Evolutionary conservation across 495 filamentous ascomycete genomes (phyloP), one percentile per base, ranked within the genome.

Genomic region (Penicillium salamii): DNA sequence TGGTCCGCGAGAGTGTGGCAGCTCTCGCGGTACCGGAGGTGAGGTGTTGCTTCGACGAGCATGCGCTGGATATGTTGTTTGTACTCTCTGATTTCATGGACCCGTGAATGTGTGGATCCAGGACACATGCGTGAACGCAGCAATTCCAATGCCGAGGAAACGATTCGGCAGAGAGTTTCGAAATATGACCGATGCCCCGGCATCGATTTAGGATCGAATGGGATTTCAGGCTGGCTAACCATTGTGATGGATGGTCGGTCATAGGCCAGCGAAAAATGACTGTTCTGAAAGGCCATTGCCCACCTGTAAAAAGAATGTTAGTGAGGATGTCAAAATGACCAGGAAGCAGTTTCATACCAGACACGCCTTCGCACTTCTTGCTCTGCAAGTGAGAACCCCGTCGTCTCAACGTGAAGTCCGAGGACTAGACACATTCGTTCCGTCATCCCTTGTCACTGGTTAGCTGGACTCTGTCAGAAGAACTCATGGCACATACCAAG

Each of bases 251-350:
- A 79, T 13, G 76, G 77, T 33, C 81, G 63, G 52, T 84, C 81
- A 65, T 82, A 84, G 4, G 79, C 78, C 18, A 84, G 74, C 5
- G 78, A 82, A 33, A 84, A 75, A 41, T 83, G 72, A 45, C 77
- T 80, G 49, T 84, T 81, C 50, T 83, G 81, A 65, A 81, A 84
- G 5, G 81, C 70, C 61, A 84, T 73, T 12, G 77, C 67, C 80
- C 81, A 84, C 72, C 70, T 73, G 24, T n/a, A n/a, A n/a, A n/a
- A n/a, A 14, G 14, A 24, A 29, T 36, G 38, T 63, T 4, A 66
- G 49, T 38, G 47, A 13, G 3, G 15, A 12, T 29, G 11, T 34
- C 40, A 11, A 21, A 26, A 17, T 31, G 4, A 42, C 33, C 26
- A 35, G 6, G 32, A 41, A 21, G 3, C 7, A 24, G 17, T 26